phyloP scores from a whole-genome alignment of 768 basidiomycete genomes.

The Trametes cubensis region DNA sequence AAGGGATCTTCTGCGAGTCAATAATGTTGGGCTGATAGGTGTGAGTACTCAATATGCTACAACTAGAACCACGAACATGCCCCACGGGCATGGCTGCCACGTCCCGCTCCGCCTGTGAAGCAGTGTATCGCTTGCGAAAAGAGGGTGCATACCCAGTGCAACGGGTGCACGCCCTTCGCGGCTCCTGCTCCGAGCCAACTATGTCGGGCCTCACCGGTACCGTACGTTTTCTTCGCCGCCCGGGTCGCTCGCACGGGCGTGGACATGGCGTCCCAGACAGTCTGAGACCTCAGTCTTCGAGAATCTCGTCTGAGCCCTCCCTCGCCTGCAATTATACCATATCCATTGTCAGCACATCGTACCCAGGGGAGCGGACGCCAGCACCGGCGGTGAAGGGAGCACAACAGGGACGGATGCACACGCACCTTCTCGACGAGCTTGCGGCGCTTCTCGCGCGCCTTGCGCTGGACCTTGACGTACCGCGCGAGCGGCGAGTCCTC shows the following conservation, averaged over 20 bases:
- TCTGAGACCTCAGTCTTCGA: constrained; percentile 47
- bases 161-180: not conserved
- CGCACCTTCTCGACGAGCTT: constrained; percentile 75
- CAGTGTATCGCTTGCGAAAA: not conserved
- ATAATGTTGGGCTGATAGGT: not conserved
- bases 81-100: not conserved
- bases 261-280: constrained; percentile 9
- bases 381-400: not conserved
- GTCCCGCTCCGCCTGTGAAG: not conserved
- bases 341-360: not conserved
- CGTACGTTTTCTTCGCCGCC: not conserved
- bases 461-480: constrained; percentile 80
- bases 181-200: not conserved
- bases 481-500: constrained; percentile 79
- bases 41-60: not conserved
- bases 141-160: not conserved
- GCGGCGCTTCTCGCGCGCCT: constrained; percentile 74
- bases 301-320: constrained; percentile 68
- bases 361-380: not conserved
- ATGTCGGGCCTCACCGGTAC: not conserved
- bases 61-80: not conserved
- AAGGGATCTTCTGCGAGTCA: not conserved
- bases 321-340: constrained; percentile 52
- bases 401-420: not conserved
- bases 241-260: constrained; percentile 7